phyloP scores from a whole-genome alignment of 805 yeast genomes.

The Candida krabiensis region DNA sequence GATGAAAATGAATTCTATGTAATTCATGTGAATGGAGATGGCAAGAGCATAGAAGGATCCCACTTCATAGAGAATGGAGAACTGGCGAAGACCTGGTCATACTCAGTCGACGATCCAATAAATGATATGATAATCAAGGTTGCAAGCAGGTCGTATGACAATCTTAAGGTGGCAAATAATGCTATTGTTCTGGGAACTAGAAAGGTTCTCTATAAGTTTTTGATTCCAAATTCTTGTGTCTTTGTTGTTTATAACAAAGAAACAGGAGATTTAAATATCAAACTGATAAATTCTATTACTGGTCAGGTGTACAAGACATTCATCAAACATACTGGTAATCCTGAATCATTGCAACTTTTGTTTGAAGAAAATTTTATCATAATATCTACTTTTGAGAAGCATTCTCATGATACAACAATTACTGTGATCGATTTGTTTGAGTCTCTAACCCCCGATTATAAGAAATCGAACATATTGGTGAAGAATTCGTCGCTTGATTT shows the following conservation, averaged over 20 bases:
- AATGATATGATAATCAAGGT: constrained; percentile 42
- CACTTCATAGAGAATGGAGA: constrained; percentile 1
- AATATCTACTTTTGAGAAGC: constrained; percentile 56
- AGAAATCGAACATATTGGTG: constrained; percentile 21
- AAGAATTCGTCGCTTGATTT: constrained; percentile 18
- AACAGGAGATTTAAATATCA: constrained; percentile 38
- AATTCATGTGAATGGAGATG: constrained; percentile 1
- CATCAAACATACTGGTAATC: constrained; percentile 30
- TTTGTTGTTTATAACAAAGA: constrained; percentile 40
- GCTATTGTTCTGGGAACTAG: constrained; percentile 72
- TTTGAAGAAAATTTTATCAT: constrained; percentile 85
- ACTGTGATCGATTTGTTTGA: constrained; percentile 80
- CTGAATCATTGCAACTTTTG: constrained; percentile 45
- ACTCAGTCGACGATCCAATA: background rate
- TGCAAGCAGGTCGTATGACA: constrained; percentile 38
- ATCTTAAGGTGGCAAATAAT: constrained; percentile 50
- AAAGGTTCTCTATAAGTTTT: constrained; percentile 77
- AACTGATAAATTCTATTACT: constrained; percentile 64
- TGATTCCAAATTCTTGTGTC: constrained; percentile 68
- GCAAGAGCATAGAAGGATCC: constrained; percentile 16
- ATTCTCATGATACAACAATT: constrained; percentile 52
- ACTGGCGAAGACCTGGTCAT: constrained; percentile 21
- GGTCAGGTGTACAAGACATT: constrained; percentile 56
- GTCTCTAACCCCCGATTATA: constrained; percentile 52
- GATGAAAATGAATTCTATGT: constrained; percentile 16